These are phyloP conservation scores for Aspergillus funiculosus DNA, from an alignment of 495 filamentous ascomycete genomes.

Conservation along the genomic window DNA sequence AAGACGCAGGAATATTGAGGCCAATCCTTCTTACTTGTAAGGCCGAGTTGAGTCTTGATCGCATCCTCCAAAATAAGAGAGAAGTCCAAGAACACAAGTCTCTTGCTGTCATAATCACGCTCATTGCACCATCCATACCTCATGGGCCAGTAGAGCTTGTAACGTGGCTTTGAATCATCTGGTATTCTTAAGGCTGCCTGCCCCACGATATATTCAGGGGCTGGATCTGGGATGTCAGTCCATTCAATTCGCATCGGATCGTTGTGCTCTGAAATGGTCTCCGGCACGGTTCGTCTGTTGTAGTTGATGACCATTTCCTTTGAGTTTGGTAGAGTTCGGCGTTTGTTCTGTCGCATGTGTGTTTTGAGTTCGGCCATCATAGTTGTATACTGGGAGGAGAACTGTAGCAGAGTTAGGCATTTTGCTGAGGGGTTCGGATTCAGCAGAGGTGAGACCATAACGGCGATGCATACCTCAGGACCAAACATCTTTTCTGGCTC, in stretches of 20 bases:
- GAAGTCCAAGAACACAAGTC: conserved; percentile 76
- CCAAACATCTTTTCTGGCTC: conserved; percentile 77
- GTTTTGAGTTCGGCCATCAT: conserved; percentile 82
- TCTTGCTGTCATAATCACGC: conserved; percentile 70
- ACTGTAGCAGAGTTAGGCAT: conserved; percentile 39
- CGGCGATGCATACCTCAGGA: conserved; percentile 73
- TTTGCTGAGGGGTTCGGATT: neutral
- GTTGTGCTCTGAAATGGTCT: conserved; percentile 87
- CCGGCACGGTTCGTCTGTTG: conserved; percentile 73
- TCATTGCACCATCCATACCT: conserved; percentile 85
- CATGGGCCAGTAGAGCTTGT: conserved; percentile 88
- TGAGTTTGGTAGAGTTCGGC: conserved; percentile 87
- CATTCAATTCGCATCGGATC: conserved; percentile 89
- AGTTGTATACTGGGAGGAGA: conserved; percentile 66
- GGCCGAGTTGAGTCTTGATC: conserved; percentile 71
- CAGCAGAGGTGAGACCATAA: no score
- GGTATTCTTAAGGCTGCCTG: conserved; percentile 77
- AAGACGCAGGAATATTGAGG: conserved; percentile 88
- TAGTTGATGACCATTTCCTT: conserved; percentile 91
- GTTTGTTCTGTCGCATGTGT: conserved; percentile 87
- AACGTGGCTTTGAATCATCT: conserved; percentile 81
- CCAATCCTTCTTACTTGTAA: conserved; percentile 75
- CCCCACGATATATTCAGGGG: conserved; percentile 72
- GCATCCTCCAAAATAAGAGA: conserved; percentile 80
- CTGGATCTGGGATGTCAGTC: conserved; percentile 72